Conservation (phyloP, 2,329 filamentous ascomycete genomes). For the Hypomyces rosellus region DNA sequence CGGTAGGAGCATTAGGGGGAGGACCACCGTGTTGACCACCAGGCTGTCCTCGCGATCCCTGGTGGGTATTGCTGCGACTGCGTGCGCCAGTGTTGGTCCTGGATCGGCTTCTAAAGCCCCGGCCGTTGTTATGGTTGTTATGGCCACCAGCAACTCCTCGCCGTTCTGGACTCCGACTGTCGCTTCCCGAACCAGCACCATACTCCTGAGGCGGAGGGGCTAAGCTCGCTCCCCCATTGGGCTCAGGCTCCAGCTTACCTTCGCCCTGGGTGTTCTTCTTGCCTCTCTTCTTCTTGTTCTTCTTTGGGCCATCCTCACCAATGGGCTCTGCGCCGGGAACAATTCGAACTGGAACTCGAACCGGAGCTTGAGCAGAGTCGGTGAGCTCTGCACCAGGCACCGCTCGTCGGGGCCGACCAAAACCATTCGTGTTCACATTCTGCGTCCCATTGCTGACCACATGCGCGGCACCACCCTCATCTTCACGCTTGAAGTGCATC, state of each 20-base stretch:
- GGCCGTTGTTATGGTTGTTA: constrained; percentile 23
- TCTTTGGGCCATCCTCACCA: constrained; percentile 72
- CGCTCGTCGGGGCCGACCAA: constrained; percentile 66
- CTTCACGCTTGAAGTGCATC: constrained; percentile 93
- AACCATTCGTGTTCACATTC: constrained; percentile 69
- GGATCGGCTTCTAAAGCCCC: constrained; percentile 52
- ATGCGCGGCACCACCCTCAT: constrained; percentile 89
- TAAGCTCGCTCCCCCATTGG: constrained; percentile 40
- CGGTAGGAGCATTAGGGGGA: constrained; percentile 9
- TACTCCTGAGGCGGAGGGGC: constrained; percentile 39
- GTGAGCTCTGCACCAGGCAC: constrained; percentile 81
- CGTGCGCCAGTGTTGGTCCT: constrained; percentile 46
- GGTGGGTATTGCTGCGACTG: constrained; percentile 48
- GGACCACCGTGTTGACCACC: constrained; percentile 10
- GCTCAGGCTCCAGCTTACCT: constrained; percentile 44
- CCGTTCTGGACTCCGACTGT: constrained; percentile 61
- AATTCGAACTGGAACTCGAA: constrained; percentile 59
- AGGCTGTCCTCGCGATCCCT: constrained; percentile 24
- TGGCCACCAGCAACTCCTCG: constrained; percentile 37
- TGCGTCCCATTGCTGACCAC: constrained; percentile 70
- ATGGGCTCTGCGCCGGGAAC: constrained; percentile 57
- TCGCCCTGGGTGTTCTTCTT: constrained; percentile 85
- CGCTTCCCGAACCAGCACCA: constrained; percentile 36
- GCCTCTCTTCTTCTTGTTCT: constrained; percentile 97
- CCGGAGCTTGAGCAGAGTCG: constrained; percentile 60